Evolutionary conservation across 2,329 filamentous ascomycete genomes (phyloP).

Genomic region (Fusarium clavum): DNA sequence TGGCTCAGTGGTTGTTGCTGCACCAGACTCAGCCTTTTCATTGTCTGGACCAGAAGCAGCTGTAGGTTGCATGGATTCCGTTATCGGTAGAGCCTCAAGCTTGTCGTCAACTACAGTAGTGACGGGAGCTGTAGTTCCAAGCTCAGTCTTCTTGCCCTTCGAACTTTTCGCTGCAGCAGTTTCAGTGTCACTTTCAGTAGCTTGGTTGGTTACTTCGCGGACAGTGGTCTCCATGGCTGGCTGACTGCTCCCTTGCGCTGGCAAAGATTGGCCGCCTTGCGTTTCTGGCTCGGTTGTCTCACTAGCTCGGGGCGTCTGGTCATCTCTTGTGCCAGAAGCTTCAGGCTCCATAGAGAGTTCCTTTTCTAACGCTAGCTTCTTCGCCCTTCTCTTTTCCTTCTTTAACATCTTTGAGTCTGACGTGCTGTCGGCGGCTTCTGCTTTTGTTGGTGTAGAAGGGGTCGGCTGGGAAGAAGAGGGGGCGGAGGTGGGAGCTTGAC

Average conservation of each 20-base stretch:
- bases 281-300: conserved; percentile 2
- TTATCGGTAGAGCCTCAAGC: not conserved
- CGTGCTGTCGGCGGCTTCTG: not conserved
- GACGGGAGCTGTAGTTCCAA: not conserved
- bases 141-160: not conserved
- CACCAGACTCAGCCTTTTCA: not conserved
- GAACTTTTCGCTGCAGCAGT: not conserved
- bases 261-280: not conserved
- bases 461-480: not conserved
- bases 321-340: not conserved
- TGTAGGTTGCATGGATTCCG: not conserved
- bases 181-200: not conserved
- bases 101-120: not conserved
- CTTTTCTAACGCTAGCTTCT: conserved; percentile 46
- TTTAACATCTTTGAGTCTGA: conserved; percentile 45
- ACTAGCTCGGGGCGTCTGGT: not conserved
- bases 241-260: not conserved
- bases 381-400: conserved; percentile 54
- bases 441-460: not conserved
- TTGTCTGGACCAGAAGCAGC: not conserved
- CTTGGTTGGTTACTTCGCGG: not conserved
- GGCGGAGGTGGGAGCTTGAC: not conserved
- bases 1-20: not conserved
- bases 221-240: not conserved
- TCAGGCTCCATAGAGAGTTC: conserved; percentile 10